Conservation (phyloP, 495 filamentous ascomycete species). For the Daldinia grandis region DNA sequence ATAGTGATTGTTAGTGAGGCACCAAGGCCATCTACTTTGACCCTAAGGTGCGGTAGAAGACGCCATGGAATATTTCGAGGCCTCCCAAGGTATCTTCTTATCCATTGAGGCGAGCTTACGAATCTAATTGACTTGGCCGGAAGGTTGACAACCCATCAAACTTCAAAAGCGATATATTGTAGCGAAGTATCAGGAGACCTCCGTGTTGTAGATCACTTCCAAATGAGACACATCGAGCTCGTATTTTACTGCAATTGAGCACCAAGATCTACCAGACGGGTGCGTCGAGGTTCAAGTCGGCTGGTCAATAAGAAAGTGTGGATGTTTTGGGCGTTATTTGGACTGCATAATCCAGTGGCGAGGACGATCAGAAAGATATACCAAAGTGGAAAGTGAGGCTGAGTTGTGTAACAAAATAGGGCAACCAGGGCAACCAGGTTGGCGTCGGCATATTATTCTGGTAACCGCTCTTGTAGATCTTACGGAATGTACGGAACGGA, state of each 20-base stretch:
- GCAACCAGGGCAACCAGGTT: conserved; percentile 1
- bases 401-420: conserved; percentile 32
- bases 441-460: conserved; percentile 33
- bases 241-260: conserved; percentile 34
- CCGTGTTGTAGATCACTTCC: conserved; percentile 25
- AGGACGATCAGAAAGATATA: conserved; percentile 38
- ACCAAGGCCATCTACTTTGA: conserved; percentile 2
- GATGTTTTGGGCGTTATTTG: conserved; percentile 18
- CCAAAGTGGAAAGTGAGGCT: conserved; percentile 41
- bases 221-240: conserved; percentile 10
- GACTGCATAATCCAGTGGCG: conserved; percentile 30
- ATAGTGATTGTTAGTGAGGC: neutral
- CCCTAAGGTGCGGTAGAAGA: neutral
- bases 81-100: conserved; percentile 1
- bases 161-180: neutral
- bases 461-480: conserved; percentile 31
- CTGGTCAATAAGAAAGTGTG: conserved; percentile 8
- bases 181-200: conserved; percentile 16
- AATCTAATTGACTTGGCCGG: conserved; percentile 21
- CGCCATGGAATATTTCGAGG: neutral
- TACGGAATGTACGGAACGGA: conserved; percentile 17
- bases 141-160: conserved; percentile 8
- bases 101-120: conserved; percentile 10
- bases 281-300: conserved; percentile 8
- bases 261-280: conserved; percentile 10